Conservation (phyloP, 2,329 filamentous ascomycete genomes). For the Calonectria honghensis region DNA sequence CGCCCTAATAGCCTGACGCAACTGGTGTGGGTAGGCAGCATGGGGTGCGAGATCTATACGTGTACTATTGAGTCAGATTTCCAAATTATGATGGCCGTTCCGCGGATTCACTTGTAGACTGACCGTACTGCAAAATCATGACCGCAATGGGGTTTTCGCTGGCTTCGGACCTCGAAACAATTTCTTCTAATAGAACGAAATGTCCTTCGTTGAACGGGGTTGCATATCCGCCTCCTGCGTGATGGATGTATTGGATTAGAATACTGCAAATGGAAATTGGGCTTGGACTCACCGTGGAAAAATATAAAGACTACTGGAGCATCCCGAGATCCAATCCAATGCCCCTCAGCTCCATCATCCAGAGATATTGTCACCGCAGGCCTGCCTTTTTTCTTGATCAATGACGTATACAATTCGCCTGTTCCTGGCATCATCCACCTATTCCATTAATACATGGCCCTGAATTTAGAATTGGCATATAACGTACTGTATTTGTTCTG, state of each 20-base stretch:
- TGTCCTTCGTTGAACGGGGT: not conserved
- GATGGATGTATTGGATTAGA: not conserved
- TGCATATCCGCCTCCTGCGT: not conserved
- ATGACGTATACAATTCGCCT: not conserved
- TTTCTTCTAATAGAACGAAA: not conserved
- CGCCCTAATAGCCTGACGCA: not conserved
- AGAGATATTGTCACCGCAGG: not conserved
- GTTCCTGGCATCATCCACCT: not conserved
- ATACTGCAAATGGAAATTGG: not conserved
- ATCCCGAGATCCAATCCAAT: not conserved
- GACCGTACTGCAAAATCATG: conserved; percentile 2
- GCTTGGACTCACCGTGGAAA: not conserved
- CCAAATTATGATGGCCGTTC: no score
- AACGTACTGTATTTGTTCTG: not conserved
- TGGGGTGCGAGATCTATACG: not conserved
- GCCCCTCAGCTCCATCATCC: not conserved
- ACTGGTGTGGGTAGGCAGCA: not conserved
- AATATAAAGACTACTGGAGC: not conserved
- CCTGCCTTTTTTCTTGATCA: not conserved
- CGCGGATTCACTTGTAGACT: not conserved
- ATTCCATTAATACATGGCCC: not conserved
- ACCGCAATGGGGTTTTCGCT: not conserved
- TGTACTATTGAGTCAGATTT: not conserved
- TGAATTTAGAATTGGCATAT: not conserved
- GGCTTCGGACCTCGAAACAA: not conserved